phyloP scores from a whole-genome alignment of 176 grass and related monocot species.

The Musa itinerans region DNA sequence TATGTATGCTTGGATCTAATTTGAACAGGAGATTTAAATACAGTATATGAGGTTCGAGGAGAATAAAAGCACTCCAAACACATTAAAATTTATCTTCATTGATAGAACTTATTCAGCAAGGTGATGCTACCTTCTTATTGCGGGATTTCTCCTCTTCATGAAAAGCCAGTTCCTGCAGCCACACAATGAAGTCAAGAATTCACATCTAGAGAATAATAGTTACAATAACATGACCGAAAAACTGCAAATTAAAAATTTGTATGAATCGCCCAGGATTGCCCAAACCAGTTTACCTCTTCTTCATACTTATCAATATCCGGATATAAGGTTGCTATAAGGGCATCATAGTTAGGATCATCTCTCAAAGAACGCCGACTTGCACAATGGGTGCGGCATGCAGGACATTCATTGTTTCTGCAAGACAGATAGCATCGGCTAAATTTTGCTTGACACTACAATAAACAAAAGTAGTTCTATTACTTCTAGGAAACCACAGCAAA shows the following conservation, averaged over 20 bases:
- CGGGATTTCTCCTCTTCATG: conserved; percentile 58
- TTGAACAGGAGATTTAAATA: conserved; percentile 19
- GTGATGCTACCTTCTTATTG: conserved; percentile 56
- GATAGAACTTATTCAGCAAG: conserved; percentile 1
- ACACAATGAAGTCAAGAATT: conserved; percentile 14
- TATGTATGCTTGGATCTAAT: conserved; percentile 78
- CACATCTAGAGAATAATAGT: conserved; percentile 13
- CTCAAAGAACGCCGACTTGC: conserved; percentile 82
- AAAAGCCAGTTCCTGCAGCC: conserved; percentile 66
- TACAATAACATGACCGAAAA: conserved; percentile 18
- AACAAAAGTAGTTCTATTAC: background rate
- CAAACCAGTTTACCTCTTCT: conserved; percentile 55
- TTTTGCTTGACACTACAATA: background rate
- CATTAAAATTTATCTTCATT: background rate
- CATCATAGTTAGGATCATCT: conserved; percentile 88
- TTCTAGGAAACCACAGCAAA: background rate
- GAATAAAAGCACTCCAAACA: background rate
- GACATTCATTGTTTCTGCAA: conserved; percentile 82
- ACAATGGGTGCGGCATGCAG: conserved; percentile 80
- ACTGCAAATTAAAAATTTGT: conserved; percentile 4
- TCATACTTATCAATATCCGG: conserved; percentile 85
- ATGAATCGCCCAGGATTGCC: background rate
- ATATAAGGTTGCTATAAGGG: conserved; percentile 66
- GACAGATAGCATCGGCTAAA: background rate
- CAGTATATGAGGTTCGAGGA: conserved; percentile 17